These are phyloP conservation scores for Chaetomium tenue DNA, from an alignment of 495 filamentous ascomycete genomes.

Conservation along the genomic window DNA sequence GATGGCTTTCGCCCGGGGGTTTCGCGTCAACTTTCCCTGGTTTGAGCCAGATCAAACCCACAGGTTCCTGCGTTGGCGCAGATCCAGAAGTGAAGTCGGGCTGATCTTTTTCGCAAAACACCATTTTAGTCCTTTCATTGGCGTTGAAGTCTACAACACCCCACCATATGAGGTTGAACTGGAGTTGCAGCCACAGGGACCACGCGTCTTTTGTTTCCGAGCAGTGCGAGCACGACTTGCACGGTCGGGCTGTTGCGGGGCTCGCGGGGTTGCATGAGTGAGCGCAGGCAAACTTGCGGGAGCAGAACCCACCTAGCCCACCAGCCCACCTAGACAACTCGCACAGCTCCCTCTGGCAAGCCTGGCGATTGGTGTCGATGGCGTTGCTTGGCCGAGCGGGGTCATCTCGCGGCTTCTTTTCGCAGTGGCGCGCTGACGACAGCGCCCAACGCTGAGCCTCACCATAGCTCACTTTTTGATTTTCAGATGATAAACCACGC, in stretches of 20 bases:
- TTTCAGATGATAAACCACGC: background rate
- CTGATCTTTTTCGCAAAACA: background rate
- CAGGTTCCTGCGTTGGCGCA: conserved; percentile 2
- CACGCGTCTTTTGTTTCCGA: background rate
- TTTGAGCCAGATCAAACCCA: background rate
- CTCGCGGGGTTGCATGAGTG: conserved; percentile 9
- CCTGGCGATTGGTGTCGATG: background rate
- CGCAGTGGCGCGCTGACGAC: conserved; percentile 10
- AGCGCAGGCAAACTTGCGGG: background rate
- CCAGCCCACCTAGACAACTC: too few relatives aligned
- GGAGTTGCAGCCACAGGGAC: conserved; percentile 7
- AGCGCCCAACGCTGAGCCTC: conserved; percentile 11
- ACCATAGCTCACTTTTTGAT: background rate
- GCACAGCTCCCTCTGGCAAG: background rate
- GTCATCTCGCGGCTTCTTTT: background rate
- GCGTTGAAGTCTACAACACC: background rate
- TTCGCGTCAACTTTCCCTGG: background rate
- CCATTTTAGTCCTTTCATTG: conserved; percentile 1
- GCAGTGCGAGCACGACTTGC: background rate
- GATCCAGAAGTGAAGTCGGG: conserved; percentile 4
- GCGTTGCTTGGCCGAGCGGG: too few relatives aligned
- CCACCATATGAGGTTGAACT: conserved; percentile 2
- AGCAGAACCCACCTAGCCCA: too few relatives aligned
- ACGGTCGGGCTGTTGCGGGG: background rate
- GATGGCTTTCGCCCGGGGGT: background rate